Evolutionary conservation across 2,329 filamentous ascomycete species (phyloP).

Genomic region (Pseudogymnoascus sp.): DNA sequence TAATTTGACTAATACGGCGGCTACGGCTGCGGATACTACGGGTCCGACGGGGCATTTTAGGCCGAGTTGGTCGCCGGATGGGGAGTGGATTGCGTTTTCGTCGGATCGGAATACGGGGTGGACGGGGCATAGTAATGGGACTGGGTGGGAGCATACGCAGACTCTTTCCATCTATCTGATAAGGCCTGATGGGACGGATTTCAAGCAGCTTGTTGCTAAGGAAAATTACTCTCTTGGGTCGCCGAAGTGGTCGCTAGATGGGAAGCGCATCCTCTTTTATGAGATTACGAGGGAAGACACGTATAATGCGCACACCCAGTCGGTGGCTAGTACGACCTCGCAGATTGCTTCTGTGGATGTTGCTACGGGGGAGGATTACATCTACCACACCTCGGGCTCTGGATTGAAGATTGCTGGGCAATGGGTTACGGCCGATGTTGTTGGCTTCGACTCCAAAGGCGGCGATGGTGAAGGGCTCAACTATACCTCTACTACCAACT

Average conservation of each 20-base stretch:
- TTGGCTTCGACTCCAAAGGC: slow-evolving; percentile 17
- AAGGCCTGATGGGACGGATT: slow-evolving; percentile 30
- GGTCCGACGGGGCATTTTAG: slow-evolving; percentile 31
- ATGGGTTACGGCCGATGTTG: slow-evolving; percentile 12
- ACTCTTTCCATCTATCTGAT: slow-evolving; percentile 34
- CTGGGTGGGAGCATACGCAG: slow-evolving; percentile 35
- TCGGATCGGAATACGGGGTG: slow-evolving; percentile 36
- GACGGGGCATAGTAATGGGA: slow-evolving; percentile 33
- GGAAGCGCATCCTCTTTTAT: slow-evolving; percentile 31
- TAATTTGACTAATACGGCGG: slow-evolving; percentile 32
- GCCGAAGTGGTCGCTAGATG: slow-evolving; percentile 32
- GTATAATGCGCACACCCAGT: slow-evolving; percentile 29
- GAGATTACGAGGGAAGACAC: slow-evolving; percentile 33
- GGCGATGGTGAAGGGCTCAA: slow-evolving; percentile 13
- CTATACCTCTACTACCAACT: slow-evolving; percentile 14
- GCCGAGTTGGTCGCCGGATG: slow-evolving; percentile 34
- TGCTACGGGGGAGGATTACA: slow-evolving; percentile 29
- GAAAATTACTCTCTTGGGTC: slow-evolving; percentile 30
- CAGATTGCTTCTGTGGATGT: slow-evolving; percentile 33
- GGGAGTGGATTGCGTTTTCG: slow-evolving; percentile 34
- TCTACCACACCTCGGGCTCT: slow-evolving; percentile 19
- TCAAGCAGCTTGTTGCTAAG: slow-evolving; percentile 29
- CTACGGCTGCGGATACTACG: slow-evolving; percentile 17
- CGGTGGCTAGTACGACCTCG: slow-evolving; percentile 22
- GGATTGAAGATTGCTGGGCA: slow-evolving; percentile 15